Conservation (phyloP, 345 rosid species). For the Atalantia buxifolia region DNA sequence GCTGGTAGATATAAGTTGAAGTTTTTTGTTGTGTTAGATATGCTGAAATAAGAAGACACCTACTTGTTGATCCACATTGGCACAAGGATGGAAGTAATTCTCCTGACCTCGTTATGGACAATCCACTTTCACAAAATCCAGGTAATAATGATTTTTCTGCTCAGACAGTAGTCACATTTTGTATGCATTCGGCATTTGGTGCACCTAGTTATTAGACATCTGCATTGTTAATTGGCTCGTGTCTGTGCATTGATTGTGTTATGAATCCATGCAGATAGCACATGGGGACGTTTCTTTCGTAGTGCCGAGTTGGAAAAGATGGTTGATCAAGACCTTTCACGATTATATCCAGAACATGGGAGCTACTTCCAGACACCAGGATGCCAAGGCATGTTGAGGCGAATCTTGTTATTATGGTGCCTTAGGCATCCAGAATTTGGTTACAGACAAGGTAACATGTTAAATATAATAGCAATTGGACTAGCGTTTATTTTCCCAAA, state of each 20-base stretch:
- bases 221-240: not conserved
- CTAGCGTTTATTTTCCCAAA: not conserved
- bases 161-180: not conserved
- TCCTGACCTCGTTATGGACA: constrained; percentile 73
- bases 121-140: constrained; percentile 95
- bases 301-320: constrained; percentile 94
- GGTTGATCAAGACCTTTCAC: constrained; percentile 87
- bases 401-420: constrained; percentile 88
- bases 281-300: constrained; percentile 92
- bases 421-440: constrained; percentile 85
- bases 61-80: constrained; percentile 74
- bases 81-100: constrained; percentile 57
- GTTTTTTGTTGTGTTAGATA: constrained; percentile 44
- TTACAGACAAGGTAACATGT: constrained; percentile 72
- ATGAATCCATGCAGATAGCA: constrained; percentile 63
- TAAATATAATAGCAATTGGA: not conserved
- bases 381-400: constrained; percentile 94
- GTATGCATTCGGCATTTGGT: not conserved
- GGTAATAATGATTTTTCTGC: constrained; percentile 41
- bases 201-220: not conserved
- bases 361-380: constrained; percentile 94
- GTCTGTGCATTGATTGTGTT: constrained; percentile 1
- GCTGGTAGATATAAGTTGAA: not conserved
- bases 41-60: constrained; percentile 75
- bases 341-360: constrained; percentile 92